Evolutionary conservation across 2,329 filamentous ascomycete genomes (phyloP).

Genomic region (Monilinia fructicola): DNA sequence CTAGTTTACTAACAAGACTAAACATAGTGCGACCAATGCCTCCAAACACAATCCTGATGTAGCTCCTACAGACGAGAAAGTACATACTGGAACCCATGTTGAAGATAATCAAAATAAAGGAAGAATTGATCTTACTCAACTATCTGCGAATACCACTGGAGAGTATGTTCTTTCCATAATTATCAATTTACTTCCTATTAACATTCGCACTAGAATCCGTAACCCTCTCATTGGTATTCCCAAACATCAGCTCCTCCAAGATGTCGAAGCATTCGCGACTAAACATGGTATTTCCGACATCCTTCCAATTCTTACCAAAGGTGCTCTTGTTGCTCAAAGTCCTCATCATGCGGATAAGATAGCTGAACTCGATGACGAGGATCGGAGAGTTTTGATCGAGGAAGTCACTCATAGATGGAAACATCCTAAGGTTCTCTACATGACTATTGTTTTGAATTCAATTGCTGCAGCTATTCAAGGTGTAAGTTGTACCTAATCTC

Average conservation of each 20-base stretch:
- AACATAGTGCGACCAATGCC: conserved; percentile 7
- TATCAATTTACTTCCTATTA: background rate
- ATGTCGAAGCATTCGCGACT: conserved; percentile 61
- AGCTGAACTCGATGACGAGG: conserved; percentile 57
- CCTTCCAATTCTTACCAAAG: conserved; percentile 60
- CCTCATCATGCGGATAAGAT: conserved; percentile 63
- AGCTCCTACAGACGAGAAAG: conserved; percentile 3
- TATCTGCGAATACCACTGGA: conserved; percentile 18
- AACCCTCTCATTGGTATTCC: conserved; percentile 59
- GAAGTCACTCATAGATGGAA: conserved; percentile 69
- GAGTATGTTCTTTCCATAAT: background rate
- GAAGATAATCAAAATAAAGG: background rate
- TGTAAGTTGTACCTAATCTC: conserved; percentile 38
- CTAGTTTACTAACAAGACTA: background rate
- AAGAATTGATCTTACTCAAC: conserved; percentile 10
- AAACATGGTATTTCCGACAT: conserved; percentile 59
- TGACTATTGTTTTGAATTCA: conserved; percentile 67
- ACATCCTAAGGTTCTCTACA: conserved; percentile 60
- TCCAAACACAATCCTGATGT: background rate
- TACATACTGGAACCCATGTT: background rate
- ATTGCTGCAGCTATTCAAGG: conserved; percentile 67
- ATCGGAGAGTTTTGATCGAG: conserved; percentile 61
- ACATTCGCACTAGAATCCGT: conserved; percentile 45
- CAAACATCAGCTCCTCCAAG: conserved; percentile 49
- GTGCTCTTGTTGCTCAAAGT: conserved; percentile 73